Base-by-base conservation (phyloP, 176 grass and related monocot genomes). In the Otatea glauca region DNA sequence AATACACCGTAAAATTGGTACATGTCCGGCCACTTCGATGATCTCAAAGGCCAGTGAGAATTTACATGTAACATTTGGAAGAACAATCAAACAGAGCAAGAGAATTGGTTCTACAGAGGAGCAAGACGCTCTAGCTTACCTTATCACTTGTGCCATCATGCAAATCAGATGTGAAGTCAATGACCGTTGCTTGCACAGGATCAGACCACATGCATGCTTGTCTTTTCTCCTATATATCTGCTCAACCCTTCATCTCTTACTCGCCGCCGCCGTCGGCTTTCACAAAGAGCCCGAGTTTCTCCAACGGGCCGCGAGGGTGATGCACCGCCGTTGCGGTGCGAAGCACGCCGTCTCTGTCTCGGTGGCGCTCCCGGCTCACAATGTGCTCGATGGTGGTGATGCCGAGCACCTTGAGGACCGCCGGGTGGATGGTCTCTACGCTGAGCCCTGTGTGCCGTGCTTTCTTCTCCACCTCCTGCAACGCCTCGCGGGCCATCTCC, bases 201-300 rank as follows among this genome's bases (percentile, higher is more conserved):
- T n/a, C 50, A 24, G 15, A 29, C 29, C 37, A 10, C 54, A 72
- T 35, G 23, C 11, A 72, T 48, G n/a, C 11, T 18, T 66, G 13
- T 9, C 14, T 43, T 11, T 21, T 32, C 58, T 39, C 18, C 37
- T 54, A 54, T n/a, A n/a, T n/a, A n/a, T 39, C 21, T 43, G 65
- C 6, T 20, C 50, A 17, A 5, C 16, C 5, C 50, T 0, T 51
- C 8, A 18, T 24, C 67, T 53, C 65, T 41, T 69, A 47, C 14
- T 81, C 65, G 2, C 49, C n/a, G 5, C 8, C 20, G 65, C 56
- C 49, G 1, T 27, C 14, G 2, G 38, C 23, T 39, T 68, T 75
- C 14, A 82, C 14, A 4, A 76, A 76, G 3, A 60, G n/a, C 20
- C 85, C 85, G 27, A 87, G 70, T 20, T 69, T 35, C 64, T 69